Evolutionary conservation across 495 filamentous ascomycete genomes (phyloP), one percentile per base, ranked within the genome.

Genomic region (Tuber microsphaerosporum): DNA sequence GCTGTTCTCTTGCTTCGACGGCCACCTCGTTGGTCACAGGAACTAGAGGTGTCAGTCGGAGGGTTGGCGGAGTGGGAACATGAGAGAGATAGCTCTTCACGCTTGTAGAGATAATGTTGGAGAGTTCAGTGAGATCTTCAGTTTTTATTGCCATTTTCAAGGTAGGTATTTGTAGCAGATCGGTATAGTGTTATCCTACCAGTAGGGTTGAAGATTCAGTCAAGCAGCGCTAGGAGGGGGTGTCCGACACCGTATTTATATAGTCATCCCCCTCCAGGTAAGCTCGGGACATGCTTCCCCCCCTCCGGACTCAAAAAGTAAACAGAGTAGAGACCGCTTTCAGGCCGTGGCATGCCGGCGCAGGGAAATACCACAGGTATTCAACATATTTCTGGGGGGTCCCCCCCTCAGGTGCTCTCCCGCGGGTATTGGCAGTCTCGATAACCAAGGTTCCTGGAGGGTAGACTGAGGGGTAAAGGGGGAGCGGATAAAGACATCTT

Each of bases 81-180:
- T 69, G 68, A 43, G 42, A 71, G 34, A 51, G 74, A 12, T 75
- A 75, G 69, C 26, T 75, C 14, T 72, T 75, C 71, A 71, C 8
- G 4, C 41, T 42, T 0, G 74, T 56, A 12, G 69, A 61, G 31
- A 75, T 69, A n/a, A 75, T 71, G 31, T 46, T 43, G 10, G 74
- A 72, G 44, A 75, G 68, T 10, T 39, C 20, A 43, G 31, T 56
- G 45, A 75, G 65, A 20, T 75, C 12, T 75, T 75, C 69, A 22
- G 69, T 75, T 75, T 39, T 71, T 16, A 7, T 56, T 56, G 74
- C 45, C 69, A 75, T 75, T 39, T 8, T 72, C 61, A 72, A 34
- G 39, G 46, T 41, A 20, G 39, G 17, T 41, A n/a, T 17, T 8
- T 26, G 12, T 19, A 65, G 12, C 31, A 19, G 56, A 26, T 5